Base-by-base conservation (phyloP, 2,329 filamentous ascomycete genomes). In the Botrytis byssoidea region DNA sequence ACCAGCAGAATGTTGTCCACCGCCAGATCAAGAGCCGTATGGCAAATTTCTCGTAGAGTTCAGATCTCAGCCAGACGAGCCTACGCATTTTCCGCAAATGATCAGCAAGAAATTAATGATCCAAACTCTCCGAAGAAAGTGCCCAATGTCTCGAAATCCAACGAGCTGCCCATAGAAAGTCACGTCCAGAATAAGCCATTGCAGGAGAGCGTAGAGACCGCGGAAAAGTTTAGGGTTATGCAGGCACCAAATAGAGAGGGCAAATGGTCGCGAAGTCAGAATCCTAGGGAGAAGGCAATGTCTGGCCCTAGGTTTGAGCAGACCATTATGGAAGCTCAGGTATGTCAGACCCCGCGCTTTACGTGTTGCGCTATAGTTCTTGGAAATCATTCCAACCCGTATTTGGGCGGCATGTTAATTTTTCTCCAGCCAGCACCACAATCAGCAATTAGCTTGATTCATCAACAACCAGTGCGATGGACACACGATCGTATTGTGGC, bases 401-500 rank as follows among this genome's bases (percentile, higher is more conserved):
- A n/a, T 46, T n/a, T 35, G 32, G 25, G 25, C 42, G n/a, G 12
- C 76, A 71, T 75, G 72, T 81, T 84, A 77, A 85, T 76, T 79
- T 67, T 55, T 67, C 70, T 74, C 75, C 81, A 98, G 96, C 96
- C 96, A 77, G 92, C 92, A 85, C 92, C 96, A 44, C 88, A 91
- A 81, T 92, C 96, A 46, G 96, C 96, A 76, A 99, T 99, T 81
- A 93, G 97, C 79, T 89, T 99, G 83, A 95, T 98, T 81, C 96
- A 99, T 88, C 91, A 95, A 86, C 92, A 98, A 84, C 95, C 95
- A 32, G 96, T 99, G 51, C 89, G 90, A 83, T 99, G 96, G 95
- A 93, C 91, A 74, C 91, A 97, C 82, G 88, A 93, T 76, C 89
- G 91, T 75, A 84, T 93, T 67, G 95, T 97, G 70, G 90, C 91